Conservation (phyloP, 176 grass and related monocot genomes). For the Lolium rigidum region DNA sequence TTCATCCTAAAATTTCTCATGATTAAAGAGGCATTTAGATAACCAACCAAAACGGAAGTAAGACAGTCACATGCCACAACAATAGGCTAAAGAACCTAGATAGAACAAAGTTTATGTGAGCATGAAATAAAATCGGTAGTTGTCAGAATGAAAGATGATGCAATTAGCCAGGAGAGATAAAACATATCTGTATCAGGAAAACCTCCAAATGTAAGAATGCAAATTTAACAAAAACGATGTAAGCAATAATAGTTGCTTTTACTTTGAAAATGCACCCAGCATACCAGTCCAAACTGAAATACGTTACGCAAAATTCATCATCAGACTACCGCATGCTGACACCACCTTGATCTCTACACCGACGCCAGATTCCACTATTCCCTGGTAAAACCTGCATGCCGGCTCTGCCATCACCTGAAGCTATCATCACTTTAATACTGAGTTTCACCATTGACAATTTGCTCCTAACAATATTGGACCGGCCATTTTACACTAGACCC, state of each 20-base stretch:
- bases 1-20: conserved; percentile 18
- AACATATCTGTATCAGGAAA: not conserved
- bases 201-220: not conserved
- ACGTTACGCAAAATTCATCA: not conserved
- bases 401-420: not conserved
- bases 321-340: not conserved
- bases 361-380: not conserved
- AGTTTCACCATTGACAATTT: not conserved
- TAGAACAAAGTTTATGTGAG: conserved; percentile 19
- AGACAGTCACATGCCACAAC: not conserved
- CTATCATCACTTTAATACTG: not conserved
- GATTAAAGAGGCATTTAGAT: not conserved
- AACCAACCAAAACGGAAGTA: not conserved
- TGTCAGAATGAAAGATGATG: not conserved
- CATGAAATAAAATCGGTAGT: not conserved
- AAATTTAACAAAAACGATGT: not conserved
- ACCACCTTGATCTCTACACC: not conserved
- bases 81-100: conserved; percentile 23
- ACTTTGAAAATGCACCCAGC: not conserved
- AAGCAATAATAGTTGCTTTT: not conserved
- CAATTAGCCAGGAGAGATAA: not conserved
- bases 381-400: not conserved
- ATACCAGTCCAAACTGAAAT: not conserved
- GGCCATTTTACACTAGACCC: conserved; percentile 1
- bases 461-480: not conserved